Base-by-base conservation (phyloP, 306 rosid species). In the Malus domestica region DNA sequence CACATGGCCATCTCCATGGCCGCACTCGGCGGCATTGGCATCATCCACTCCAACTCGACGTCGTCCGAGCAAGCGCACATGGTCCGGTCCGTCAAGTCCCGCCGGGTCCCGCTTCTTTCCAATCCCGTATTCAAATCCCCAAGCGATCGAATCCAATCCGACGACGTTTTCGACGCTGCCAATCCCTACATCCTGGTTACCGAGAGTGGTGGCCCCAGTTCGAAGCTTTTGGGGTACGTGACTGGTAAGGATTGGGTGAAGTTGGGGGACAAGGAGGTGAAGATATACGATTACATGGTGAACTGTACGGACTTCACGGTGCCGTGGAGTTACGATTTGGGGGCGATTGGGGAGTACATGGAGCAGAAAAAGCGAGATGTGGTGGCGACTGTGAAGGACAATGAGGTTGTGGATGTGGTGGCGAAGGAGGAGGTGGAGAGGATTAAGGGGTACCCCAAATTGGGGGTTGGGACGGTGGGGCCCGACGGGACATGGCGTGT, bases 1-100 rank as follows among this genome's bases (percentile, higher is more conserved):
- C 51, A 80, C 81, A 93, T 91, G 98, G 93, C 97, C 52, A 63
- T 85, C 6, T 74, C 96, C 75, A 91, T 93, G 92, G 98, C 98
- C 2, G 79, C 98, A 1, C 87, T 91, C 1, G 97, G 97, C 1
- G 97, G 92, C 22, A 76, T 93, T 71, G 92, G 93, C 7, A 23
- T 93, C 67, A 23, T 91, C 60, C 98, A 91, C 81, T 81, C 92
- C 46, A 93, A 93, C 80, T 35, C 73, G 29, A 14, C 90, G 9
- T 10, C 92, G 29, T 49, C 82, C 22, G 75, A 32, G 3, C 98
- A 93, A 29, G 93, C 92, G 15, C 67, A 92, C 15, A n/a, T 87
- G 74, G 72, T 93, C 72, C 74, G 78, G 40, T 68, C 89, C 70
- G 96, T 89, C 25, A 93, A 93, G 86, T 74, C 93, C 9, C 96